phyloP scores from a whole-genome alignment of 352 stramenopile genomes.

The Pythium diclinum region DNA sequence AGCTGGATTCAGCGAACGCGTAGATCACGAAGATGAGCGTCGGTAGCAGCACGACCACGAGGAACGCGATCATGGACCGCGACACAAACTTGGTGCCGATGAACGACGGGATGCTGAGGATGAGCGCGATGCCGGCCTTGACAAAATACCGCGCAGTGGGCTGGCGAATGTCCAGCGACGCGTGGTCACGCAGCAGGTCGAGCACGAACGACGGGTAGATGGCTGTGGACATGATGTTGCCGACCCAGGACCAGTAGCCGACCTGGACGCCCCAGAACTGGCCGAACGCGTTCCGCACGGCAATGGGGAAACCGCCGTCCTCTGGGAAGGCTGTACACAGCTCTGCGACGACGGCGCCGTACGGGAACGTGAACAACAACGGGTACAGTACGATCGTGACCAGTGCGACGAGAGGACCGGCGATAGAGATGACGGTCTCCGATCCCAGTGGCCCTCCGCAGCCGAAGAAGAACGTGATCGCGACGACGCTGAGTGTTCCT shows the following conservation, averaged over 20 bases:
- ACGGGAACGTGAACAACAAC: conserved; percentile 81
- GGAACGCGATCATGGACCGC: conserved; percentile 51
- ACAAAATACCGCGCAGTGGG: conserved; percentile 10
- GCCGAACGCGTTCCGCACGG: conserved; percentile 82
- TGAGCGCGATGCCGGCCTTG: conserved; percentile 21
- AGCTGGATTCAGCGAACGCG: conserved; percentile 8
- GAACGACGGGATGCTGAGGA: conserved; percentile 20
- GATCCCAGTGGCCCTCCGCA: conserved; percentile 25
- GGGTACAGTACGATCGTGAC: conserved; percentile 73
- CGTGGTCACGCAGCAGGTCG: conserved; percentile 6
- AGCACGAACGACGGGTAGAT: conserved; percentile 71
- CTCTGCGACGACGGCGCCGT: conserved; percentile 85
- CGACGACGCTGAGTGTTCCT: conserved; percentile 17
- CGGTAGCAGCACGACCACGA: conserved; percentile 64
- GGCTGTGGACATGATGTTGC: conserved; percentile 78
- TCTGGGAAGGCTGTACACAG: conserved; percentile 80
- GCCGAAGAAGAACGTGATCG: conserved; percentile 41
- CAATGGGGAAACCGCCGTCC: conserved; percentile 61
- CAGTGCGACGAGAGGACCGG: conserved; percentile 50
- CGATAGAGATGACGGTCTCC: conserved; percentile 18
- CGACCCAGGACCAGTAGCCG: conserved; percentile 62
- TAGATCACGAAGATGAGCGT: conserved; percentile 53
- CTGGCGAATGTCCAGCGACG: neutral
- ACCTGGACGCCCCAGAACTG: conserved; percentile 52
- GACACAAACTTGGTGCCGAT: conserved; percentile 61